Evolutionary conservation across 768 basidiomycete species (phyloP), one percentile per base, ranked within the genome.

Genomic region (Phaffia tasmanica): DNA sequence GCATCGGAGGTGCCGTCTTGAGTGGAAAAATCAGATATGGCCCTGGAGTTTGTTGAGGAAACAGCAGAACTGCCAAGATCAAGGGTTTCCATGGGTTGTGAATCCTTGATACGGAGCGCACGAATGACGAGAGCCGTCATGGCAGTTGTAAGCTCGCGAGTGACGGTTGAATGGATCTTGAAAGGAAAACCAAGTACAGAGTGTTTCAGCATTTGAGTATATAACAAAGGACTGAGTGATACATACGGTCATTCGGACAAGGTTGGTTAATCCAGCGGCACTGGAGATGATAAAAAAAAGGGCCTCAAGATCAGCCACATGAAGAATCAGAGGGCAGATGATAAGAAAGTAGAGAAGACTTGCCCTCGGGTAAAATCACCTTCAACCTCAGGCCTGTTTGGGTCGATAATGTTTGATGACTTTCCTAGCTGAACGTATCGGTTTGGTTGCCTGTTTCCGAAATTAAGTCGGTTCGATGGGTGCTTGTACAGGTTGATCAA

Each of bases 151-250:
- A 67, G 65, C 42, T 67, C 65, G 51, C 48, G 58, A 6, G 65
- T 67, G 50, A 67, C 65, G 35, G 59, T 47, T 19, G 65, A 54
- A 54, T 67, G 65, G 29, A 67, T 55, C 65, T 65, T 35, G 14
- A 30, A 9, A 48, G 14, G 35, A 18, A 46, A 32, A 50, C 18
- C 21, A 65, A 30, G 47, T 54, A 15, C n/a, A 57, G 3, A 53
- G 29, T 51, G 16, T 5, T 27, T 56, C 29, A 56, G 42, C 35
- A 54, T 9, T 6, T 4, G 53, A 8, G 11, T 21, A 21, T 29
- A 11, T n/a, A 29, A 25, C 16, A 46, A 58, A 30, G 30, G 19
- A 35, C 16, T 11, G 2, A 1, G 42, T 48, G 18, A 5, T 2
- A 64, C 63, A 47, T 27, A 64, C 63, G 7, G 64, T 65, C 57